phyloP scores from a whole-genome alignment of 345 rosid genomes.

The Psidium friedrichsthalianum region DNA sequence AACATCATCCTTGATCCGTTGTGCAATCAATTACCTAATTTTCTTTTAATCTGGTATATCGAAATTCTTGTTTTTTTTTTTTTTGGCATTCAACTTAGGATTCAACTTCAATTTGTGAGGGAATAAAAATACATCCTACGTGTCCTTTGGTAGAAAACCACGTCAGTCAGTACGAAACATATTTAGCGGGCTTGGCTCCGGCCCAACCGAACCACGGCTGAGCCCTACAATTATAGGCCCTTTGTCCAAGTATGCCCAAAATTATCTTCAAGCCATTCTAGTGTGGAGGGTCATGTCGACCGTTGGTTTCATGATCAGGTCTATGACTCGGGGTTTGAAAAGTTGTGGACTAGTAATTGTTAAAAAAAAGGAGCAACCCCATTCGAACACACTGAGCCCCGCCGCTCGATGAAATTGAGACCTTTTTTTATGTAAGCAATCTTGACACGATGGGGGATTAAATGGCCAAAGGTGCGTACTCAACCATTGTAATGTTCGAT shows the following conservation, averaged over 20 bases:
- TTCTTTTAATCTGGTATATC: not conserved
- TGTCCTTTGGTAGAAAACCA: not conserved
- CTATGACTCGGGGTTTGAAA: fast-evolving
- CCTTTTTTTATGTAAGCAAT: not conserved
- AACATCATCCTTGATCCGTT: not conserved
- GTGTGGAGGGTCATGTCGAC: fast-evolving
- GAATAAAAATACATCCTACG: too few species aligned
- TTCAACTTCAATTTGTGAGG: not conserved
- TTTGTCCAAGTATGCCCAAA: not conserved
- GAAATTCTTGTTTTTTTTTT: not conserved
- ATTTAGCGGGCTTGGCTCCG: not conserved
- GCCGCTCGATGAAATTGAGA: not conserved
- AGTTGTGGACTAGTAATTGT: not conserved
- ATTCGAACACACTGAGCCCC: not conserved
- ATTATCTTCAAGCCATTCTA: not conserved
- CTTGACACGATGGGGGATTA: not conserved
- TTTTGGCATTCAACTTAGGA: not conserved
- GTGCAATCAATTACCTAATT: not conserved
- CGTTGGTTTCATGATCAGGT: not conserved
- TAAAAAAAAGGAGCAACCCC: too few species aligned
- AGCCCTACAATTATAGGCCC: not conserved
- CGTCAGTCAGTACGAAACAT: not conserved
- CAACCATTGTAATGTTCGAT: too few species aligned
- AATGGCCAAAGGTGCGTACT: not conserved
- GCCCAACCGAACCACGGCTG: not conserved